phyloP scores from a whole-genome alignment of 306 rosid species.

The Senna tora region DNA sequence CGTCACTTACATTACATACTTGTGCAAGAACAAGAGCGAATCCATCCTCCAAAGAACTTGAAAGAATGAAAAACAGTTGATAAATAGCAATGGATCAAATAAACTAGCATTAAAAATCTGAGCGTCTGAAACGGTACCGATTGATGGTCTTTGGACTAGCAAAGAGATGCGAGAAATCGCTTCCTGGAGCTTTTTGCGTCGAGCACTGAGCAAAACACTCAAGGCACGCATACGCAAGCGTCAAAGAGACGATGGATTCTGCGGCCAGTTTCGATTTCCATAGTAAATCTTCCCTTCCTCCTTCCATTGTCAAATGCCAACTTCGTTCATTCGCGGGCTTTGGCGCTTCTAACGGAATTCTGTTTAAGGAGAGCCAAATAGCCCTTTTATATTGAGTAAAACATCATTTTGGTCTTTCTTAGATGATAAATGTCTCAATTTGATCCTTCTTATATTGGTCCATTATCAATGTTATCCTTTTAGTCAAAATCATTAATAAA shows the following conservation, averaged over 20 bases:
- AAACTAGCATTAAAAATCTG: not conserved
- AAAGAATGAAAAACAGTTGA: not conserved
- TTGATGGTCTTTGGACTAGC: conserved; percentile 31
- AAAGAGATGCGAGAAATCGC: conserved; percentile 66
- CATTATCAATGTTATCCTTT: too few species aligned
- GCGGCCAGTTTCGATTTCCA: conserved; percentile 52
- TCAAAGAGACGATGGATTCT: conserved; percentile 63
- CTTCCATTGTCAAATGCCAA: too few species aligned
- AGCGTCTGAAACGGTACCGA: conserved; percentile 26
- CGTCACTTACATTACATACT: conserved; percentile 63
- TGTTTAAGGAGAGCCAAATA: too few species aligned
- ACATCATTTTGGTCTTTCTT: too few species aligned
- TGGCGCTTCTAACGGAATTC: not conserved
- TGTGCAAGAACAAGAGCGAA: conserved; percentile 77
- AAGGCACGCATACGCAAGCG: conserved; percentile 71
- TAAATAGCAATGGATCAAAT: not conserved
- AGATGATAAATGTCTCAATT: too few species aligned
- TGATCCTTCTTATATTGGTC: too few species aligned
- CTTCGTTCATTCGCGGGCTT: not conserved
- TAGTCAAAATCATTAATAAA: too few species aligned
- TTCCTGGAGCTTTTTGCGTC: conserved; percentile 71
- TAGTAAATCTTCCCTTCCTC: conserved; percentile 33
- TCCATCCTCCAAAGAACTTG: conserved; percentile 65
- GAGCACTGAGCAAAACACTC: conserved; percentile 60
- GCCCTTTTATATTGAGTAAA: too few species aligned